phyloP scores from a whole-genome alignment of 2,329 filamentous ascomycete species.

The Aspergillus niger region DNA sequence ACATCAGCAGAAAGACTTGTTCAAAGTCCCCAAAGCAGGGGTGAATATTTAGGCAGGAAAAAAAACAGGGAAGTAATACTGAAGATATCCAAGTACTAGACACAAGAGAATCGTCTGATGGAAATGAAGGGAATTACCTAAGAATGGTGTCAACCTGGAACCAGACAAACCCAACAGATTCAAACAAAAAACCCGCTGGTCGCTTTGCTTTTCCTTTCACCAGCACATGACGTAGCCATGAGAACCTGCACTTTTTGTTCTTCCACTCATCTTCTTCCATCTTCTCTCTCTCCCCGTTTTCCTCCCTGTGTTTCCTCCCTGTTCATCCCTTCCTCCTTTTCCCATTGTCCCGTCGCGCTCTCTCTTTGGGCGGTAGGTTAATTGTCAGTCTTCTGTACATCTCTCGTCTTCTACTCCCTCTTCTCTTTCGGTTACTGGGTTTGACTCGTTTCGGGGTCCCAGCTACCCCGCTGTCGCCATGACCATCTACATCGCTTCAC shows the following conservation, averaged over 20 bases:
- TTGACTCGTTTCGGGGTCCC: background rate
- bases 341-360: background rate
- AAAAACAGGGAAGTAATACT: too few relatives aligned
- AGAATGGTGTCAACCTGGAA: too few relatives aligned
- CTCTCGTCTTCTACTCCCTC: background rate
- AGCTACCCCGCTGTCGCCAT: constrained; percentile 40
- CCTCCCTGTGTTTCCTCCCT: background rate
- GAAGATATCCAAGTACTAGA: too few relatives aligned
- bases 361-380: background rate
- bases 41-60: too few relatives aligned
- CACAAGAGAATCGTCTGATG: too few relatives aligned
- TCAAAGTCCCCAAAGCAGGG: too few relatives aligned
- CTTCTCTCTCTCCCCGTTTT: background rate
- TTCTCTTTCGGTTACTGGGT: constrained; percentile 10
- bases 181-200: background rate
- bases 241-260: constrained; percentile 4
- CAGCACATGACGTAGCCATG: constrained; percentile 10
- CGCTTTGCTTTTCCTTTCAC: background rate
- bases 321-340: background rate
- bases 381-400: constrained; percentile 5
- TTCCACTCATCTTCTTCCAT: background rate
- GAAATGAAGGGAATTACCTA: too few relatives aligned
- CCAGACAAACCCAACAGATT: too few relatives aligned
- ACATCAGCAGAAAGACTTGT: background rate
- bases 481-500: constrained; percentile 62